Base-by-base conservation (phyloP, 2,329 filamentous ascomycete species). In the Exophiala calicioides region DNA sequence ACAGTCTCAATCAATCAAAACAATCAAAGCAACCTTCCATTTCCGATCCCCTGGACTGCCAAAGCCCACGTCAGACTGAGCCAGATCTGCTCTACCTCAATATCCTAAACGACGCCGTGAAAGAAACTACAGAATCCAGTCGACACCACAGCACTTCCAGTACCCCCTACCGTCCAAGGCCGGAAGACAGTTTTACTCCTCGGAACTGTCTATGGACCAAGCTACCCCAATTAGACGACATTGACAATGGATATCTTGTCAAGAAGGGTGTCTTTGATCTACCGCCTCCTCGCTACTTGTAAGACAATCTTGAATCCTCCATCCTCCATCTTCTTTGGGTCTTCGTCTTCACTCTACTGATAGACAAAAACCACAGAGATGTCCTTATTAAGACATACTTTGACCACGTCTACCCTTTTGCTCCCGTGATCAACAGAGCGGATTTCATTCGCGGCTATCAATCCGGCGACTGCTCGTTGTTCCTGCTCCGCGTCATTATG, bases 201-300 rank as follows among this genome's bases (percentile, higher is more conserved):
- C 45, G 38, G 42, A 58, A 55, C 45, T 50, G 44, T 55, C 35
- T 45, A 52, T 51, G 47, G 48, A 51, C 47, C 44, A 55, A 46
- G 45, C 51, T 57, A 46, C 44, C 47, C 41, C 47, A 49, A 46
- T 47, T 58, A 42, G 56, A 57, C 42, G 56, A 57, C 43, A 39
- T 50, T 53, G 56, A 58, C 48, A 55, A 53, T 55, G 56, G 55
- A 48, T 57, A 57, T 53, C 56, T 58, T 52, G 33, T 48, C 44
- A 57, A 51, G 53, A 58, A 58, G 54, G 56, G 56, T 53, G 56
- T 57, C 49, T 58, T 56, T 50, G 54, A 57, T 55, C 45, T 58
- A 45, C 56, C 56, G 41, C 51, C 44, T 53, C 47, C 51, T 16
- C 39, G 24, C 16, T 20, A 57, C 42, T 53, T 56, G 56, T 58